Percentiles rank a stretch among this genome's conserved stretches.
These are phyloP conservation scores for Schizothecium vesticola DNA, from an alignment of 495 filamentous ascomycete species.

Conservation along the genomic window DNA sequence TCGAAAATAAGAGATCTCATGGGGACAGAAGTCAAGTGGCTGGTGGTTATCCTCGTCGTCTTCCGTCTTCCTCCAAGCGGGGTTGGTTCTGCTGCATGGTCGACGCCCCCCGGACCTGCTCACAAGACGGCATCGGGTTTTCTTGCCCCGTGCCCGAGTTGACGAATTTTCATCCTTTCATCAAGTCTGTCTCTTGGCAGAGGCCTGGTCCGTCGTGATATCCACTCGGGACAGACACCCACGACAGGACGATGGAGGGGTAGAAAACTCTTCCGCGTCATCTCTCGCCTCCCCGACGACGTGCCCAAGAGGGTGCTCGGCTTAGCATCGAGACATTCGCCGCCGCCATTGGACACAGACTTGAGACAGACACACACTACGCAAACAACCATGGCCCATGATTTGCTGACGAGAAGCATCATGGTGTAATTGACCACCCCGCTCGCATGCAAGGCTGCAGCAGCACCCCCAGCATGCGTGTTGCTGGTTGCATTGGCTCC, in stretches of 20 bases:
- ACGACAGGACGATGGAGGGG: neutral
- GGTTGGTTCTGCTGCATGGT: slow-evolving; percentile 1
- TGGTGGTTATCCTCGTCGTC: neutral
- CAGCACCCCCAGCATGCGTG: neutral
- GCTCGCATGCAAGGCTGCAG: slow-evolving; percentile 10
- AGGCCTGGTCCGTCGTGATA: neutral
- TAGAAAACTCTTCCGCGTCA: neutral
- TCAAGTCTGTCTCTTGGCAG: neutral
- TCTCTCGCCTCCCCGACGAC: neutral
- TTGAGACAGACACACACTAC: neutral
- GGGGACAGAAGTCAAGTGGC: neutral
- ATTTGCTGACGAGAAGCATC: neutral
- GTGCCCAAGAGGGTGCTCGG: slow-evolving; percentile 2
- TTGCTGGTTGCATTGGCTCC: neutral
- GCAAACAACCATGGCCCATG: neutral
- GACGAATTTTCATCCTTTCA: too few species aligned
- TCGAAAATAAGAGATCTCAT: neutral
- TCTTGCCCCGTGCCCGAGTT: neutral
- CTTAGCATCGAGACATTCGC: neutral
- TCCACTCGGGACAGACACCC: neutral
- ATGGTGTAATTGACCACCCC: neutral
- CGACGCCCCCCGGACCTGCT: neutral
- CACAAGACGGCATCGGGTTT: neutral
- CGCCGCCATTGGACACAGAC: neutral
- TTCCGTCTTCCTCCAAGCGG: slow-evolving; percentile 1